Base-by-base conservation (phyloP, 2,329 filamentous ascomycete species). In the Nothophaeocryptopus gaeumannii region DNA sequence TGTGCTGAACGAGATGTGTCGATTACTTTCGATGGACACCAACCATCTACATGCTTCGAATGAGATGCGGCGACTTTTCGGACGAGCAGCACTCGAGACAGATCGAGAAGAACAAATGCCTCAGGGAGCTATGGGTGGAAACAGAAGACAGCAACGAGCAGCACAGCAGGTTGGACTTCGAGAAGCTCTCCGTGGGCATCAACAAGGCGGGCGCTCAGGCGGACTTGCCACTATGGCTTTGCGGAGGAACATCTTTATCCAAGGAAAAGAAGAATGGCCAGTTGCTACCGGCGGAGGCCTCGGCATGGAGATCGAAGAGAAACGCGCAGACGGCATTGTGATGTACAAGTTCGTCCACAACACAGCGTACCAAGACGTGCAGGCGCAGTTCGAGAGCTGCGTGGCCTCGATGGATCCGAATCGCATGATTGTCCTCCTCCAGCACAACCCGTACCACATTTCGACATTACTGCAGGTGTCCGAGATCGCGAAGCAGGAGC, bases 391-490 rank as follows among this genome's bases (percentile, higher is more conserved):
- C 70, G 85, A 89, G 47, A 74, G 76, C 12, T 85, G 84, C 57
- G 90, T 96, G n/a, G 85, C 88, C 60, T 80, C 79, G 1, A 88
- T 93, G 78, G 88, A 96, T 62, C 89, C 89, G 3, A 85, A 95
- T 70, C 79, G 84, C 47, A 81, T 99, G 72, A 83, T 97, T 36
- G 74, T 84, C 32, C 80, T 93, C 44, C 75, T 97, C 2, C 79
- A 82, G 54, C 76, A 78, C 59, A 84, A 89, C 61, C 88, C 92
- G 3, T 97, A 96, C 67, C 91, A 97, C 66, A 86, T 97, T 58
- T 93, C 89, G 1, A 91, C 89, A 2, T 79, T 97, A n/a, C 83
- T 97, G 15, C 91, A 96, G 67, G 90, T 95, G 26, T 95, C 89
- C 54, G 89, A 89, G 66, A 87, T 97, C 42, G 90, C 90, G 10